Evolutionary conservation across 176 grass and related monocot genomes (phyloP).

Genomic region (Oryza australiensis): DNA sequence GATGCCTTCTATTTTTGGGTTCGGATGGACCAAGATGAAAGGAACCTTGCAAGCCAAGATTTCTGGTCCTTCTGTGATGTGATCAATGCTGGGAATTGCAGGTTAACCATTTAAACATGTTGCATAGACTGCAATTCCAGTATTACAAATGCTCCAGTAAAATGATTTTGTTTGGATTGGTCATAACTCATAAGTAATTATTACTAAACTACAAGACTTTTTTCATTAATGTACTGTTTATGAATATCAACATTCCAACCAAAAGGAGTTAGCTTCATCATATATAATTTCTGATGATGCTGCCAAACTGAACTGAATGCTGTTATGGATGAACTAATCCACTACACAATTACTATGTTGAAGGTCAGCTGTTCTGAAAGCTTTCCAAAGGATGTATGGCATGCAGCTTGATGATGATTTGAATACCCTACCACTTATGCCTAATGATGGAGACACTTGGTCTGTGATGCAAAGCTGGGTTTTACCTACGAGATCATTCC

Average conservation of each 20-base stretch:
- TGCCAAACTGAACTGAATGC: slow-evolving; percentile 7
- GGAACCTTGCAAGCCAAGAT: slow-evolving; percentile 55
- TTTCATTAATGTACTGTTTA: neutral
- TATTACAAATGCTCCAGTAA: slow-evolving; percentile 9
- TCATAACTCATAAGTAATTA: neutral
- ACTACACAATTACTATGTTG: slow-evolving; percentile 28
- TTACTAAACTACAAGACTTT: neutral
- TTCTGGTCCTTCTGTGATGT: slow-evolving; percentile 98
- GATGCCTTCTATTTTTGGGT: slow-evolving; percentile 99
- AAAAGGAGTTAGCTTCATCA: neutral
- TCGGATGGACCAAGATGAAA: slow-evolving; percentile 86
- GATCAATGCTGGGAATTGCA: slow-evolving; percentile 96
- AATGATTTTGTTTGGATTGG: neutral
- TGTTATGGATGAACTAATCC: slow-evolving; percentile 31
- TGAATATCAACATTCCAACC: neutral
- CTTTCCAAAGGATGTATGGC: slow-evolving; percentile 85
- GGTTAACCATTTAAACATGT: slow-evolving; percentile 50
- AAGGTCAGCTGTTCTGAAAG: slow-evolving; percentile 70
- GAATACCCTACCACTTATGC: slow-evolving; percentile 67
- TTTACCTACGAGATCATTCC: slow-evolving; percentile 84
- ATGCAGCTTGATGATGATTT: slow-evolving; percentile 63
- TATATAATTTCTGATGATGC: slow-evolving; percentile 3
- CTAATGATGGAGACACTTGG: slow-evolving; percentile 77
- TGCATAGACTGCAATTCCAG: slow-evolving; percentile 8
- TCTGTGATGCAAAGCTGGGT: slow-evolving; percentile 97